phyloP scores from a whole-genome alignment of 75 land plant species.

The Azolla pinnata region DNA sequence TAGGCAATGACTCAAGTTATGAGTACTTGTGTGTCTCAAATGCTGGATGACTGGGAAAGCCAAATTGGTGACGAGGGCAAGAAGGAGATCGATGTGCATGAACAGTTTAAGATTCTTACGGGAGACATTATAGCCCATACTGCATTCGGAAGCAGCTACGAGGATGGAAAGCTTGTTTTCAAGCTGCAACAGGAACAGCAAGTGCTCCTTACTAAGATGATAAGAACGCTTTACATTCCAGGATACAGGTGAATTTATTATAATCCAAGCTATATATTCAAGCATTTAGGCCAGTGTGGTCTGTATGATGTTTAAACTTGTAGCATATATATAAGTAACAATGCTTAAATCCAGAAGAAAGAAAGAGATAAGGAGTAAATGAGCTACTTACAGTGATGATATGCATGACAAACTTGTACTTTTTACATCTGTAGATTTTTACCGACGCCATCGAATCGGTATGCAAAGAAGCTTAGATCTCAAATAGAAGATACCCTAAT shows the following conservation, averaged over 20 bases:
- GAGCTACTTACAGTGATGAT: background rate
- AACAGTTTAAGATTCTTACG: conserved; percentile 11
- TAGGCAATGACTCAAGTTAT: conserved; percentile 26
- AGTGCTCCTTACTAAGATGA: background rate
- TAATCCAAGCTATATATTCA: conserved; percentile 8
- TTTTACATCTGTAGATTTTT: conserved; percentile 17
- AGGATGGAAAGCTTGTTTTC: conserved; percentile 23
- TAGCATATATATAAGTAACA: background rate
- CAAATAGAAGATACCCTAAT: conserved; percentile 22
- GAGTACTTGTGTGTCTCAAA: conserved; percentile 6
- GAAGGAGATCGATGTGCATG: conserved; percentile 18
- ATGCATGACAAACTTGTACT: background rate
- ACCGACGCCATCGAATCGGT: conserved; percentile 38
- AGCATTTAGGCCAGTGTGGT: background rate
- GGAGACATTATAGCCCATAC: conserved; percentile 20
- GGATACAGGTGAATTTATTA: conserved; percentile 32
- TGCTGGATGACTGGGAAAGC: conserved; percentile 29
- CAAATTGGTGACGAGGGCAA: background rate
- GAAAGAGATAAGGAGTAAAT: too few species aligned
- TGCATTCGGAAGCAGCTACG: conserved; percentile 25
- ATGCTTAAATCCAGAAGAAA: too few species aligned
- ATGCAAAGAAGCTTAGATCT: conserved; percentile 36
- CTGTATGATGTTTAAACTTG: background rate
- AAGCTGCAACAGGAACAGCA: conserved; percentile 16
- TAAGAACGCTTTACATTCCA: conserved; percentile 12